Evolutionary conservation across 768 basidiomycete genomes (phyloP), one percentile per base, ranked within the genome.

Genomic region (Leccinum barrowsii): DNA sequence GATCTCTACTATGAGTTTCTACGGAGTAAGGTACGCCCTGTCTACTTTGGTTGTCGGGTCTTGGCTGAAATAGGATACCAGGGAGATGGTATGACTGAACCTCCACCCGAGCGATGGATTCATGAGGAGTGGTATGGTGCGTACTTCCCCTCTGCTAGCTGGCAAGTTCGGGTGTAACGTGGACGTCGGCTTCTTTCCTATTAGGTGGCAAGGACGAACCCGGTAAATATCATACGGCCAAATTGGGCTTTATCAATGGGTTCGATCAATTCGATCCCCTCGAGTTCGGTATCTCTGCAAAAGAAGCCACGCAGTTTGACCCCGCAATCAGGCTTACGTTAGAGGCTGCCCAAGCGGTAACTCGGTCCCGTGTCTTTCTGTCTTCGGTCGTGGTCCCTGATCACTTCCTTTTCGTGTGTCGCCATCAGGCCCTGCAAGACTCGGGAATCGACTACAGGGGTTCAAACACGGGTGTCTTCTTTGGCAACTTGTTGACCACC

Each of bases 381-480:
- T 58, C 11, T 8, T 5, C 42, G 19, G 15, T 28, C 11, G 0
- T 7, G 2, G 17, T 2, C 17, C 4, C 47, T 50, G 24, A 60
- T 35, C 12, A 3, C 3, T 10, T 37, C 13, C 24, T 5, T 5
- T 54, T 21, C 42, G 42, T 44, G 19, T 44, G 19, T 19, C 17
- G 1, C 11, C 11, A 44, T 3, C 13, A 63, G 26, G 76, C 76
- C 2, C 69, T 82, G 17, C 71, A 77, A 49, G 80, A 82, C 61
- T 78, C 80, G 2, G 80, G 79, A 7, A 75, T 81, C 42, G 73
- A 80, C 59, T 80, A 75, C 58, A 70, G 80, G 52, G 73, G 72
- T 19, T 70, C 70, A 24, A 75, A 75, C 12, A 75, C 81, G 26
- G 79, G 79, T 1, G 75, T 74, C 53, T 82, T 72, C 60, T 75